These are phyloP conservation scores for Paspalum notatum DNA, from an alignment of 176 grass and related monocot genomes.

Conservation along the genomic window DNA sequence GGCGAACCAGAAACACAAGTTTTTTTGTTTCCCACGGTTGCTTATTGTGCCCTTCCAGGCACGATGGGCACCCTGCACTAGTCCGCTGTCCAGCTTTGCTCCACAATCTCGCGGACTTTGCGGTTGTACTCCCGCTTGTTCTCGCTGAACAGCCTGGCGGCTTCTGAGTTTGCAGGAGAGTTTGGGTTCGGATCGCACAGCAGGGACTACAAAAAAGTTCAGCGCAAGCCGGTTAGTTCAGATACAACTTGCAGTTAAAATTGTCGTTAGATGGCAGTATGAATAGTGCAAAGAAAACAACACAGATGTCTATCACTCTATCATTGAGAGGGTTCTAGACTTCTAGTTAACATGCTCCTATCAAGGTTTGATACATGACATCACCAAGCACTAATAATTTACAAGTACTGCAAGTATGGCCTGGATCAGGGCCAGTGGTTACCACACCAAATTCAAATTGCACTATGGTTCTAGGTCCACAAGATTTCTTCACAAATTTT, in stretches of 20 bases:
- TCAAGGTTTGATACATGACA: too few relatives aligned
- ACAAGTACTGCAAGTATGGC: not conserved
- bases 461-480: not conserved
- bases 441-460: not conserved
- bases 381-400: not conserved
- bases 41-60: constrained; percentile 50
- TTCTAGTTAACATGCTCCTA: not conserved
- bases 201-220: constrained; percentile 67
- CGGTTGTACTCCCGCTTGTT: constrained; percentile 99
- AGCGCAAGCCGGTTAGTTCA: not conserved
- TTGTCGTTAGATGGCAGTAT: not conserved
- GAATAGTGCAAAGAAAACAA: not conserved
- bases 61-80: constrained; percentile 32
- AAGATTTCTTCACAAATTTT: not conserved
- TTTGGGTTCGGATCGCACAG: constrained; percentile 95
- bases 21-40: not conserved
- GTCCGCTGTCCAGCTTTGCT: constrained; percentile 99
- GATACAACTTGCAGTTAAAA: not conserved
- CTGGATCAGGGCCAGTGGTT: not conserved
- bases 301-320: not conserved
- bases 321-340: not conserved
- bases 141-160: constrained; percentile 89
- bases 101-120: constrained; percentile 84
- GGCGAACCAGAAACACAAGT: constrained; percentile 37
- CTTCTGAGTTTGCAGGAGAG: constrained; percentile 94